phyloP scores from a whole-genome alignment of 768 basidiomycete genomes.

The Coprinopsis marcescibilis region DNA sequence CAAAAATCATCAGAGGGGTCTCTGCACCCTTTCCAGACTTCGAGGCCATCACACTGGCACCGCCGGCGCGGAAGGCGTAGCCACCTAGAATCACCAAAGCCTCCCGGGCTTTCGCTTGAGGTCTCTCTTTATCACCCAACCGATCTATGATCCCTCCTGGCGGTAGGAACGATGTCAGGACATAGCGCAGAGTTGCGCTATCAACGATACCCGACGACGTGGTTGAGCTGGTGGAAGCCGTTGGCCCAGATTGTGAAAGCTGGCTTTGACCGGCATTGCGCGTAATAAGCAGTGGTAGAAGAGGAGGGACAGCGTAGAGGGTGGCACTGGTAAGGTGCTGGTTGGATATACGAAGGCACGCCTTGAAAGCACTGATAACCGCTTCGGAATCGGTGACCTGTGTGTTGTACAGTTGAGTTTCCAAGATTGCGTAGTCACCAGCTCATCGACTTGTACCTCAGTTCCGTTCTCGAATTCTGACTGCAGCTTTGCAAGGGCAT shows the following conservation, averaged over 20 bases:
- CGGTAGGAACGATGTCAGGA: slow-evolving; percentile 64
- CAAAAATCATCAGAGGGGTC: slow-evolving; percentile 63
- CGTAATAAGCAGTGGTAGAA: slow-evolving; percentile 58
- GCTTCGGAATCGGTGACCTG: slow-evolving; percentile 72
- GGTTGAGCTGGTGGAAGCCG: slow-evolving; percentile 45
- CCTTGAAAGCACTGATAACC: slow-evolving; percentile 63
- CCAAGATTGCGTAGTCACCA: not conserved
- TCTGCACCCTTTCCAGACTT: slow-evolving; percentile 60
- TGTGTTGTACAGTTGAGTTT: not conserved
- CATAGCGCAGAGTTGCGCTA: slow-evolving; percentile 56
- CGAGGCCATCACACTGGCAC: slow-evolving; percentile 35
- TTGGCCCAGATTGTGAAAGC: slow-evolving; percentile 28
- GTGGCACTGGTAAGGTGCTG: slow-evolving; percentile 78
- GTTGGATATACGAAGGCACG: slow-evolving; percentile 74
- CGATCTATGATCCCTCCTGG: slow-evolving; percentile 77
- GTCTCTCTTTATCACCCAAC: slow-evolving; percentile 74
- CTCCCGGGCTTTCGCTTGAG: slow-evolving; percentile 71
- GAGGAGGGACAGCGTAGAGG: slow-evolving; percentile 58
- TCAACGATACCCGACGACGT: slow-evolving; percentile 43
- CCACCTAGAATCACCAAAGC: slow-evolving; percentile 70
- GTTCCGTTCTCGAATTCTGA: slow-evolving; percentile 63
- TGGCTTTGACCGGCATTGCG: slow-evolving; percentile 19
- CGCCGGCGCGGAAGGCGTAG: slow-evolving; percentile 58
- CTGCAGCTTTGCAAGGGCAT: slow-evolving; percentile 76
- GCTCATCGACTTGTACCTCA: slow-evolving; percentile 44